A percentile compares a stretch with the other conserved stretches of the same genome.
Evolutionary conservation across 495 filamentous ascomycete species (phyloP).

Genomic region (Penicillium silybi): DNA sequence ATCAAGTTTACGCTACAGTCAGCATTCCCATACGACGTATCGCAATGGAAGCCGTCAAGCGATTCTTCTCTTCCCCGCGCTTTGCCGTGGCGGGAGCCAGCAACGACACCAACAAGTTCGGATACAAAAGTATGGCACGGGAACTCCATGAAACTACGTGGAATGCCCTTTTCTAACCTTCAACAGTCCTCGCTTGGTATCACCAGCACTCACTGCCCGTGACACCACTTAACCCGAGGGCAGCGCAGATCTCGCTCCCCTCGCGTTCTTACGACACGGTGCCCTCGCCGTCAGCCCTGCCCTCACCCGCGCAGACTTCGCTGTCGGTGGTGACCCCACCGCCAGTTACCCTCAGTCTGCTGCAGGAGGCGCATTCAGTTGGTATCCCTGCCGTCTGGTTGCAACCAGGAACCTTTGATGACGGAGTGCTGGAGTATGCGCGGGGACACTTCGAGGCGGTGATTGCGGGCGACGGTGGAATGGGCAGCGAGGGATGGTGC

Average conservation of each 20-base stretch:
- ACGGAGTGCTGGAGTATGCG: slow-evolving; percentile 66
- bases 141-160: neutral
- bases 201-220: slow-evolving; percentile 68
- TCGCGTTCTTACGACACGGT: slow-evolving; percentile 58
- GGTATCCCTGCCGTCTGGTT: slow-evolving; percentile 84
- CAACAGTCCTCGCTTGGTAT: slow-evolving; percentile 85
- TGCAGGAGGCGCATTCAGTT: slow-evolving; percentile 74
- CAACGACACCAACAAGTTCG: slow-evolving; percentile 78
- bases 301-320: slow-evolving; percentile 65
- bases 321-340: slow-evolving; percentile 84
- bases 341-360: slow-evolving; percentile 57
- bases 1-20: neutral
- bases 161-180: too few species aligned
- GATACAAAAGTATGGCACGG: slow-evolving; percentile 69
- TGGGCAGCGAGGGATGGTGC: slow-evolving; percentile 78
- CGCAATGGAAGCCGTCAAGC: slow-evolving; percentile 53
- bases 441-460: slow-evolving; percentile 60
- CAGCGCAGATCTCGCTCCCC: slow-evolving; percentile 53
- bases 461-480: slow-evolving; percentile 65
- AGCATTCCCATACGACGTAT: neutral
- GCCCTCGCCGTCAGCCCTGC: slow-evolving; percentile 59
- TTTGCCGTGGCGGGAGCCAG: slow-evolving; percentile 93
- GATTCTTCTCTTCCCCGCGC: slow-evolving; percentile 76
- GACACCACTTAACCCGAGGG: slow-evolving; percentile 76
- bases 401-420: slow-evolving; percentile 85